phyloP scores from a whole-genome alignment of 305 asterid genomes.

The Fraxinus ornus region DNA sequence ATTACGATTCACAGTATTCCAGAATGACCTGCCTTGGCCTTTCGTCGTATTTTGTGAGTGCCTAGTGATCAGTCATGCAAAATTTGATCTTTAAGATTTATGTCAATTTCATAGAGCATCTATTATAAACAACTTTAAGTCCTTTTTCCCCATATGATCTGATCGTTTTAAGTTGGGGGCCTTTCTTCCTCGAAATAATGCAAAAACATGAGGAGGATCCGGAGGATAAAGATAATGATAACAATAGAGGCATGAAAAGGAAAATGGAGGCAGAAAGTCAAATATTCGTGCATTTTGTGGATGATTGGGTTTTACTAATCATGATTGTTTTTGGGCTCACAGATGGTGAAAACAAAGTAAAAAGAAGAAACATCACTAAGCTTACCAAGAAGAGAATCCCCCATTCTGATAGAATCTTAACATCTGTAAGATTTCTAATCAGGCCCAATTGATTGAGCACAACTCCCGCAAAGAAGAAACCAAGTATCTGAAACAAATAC shows the following conservation, averaged over 20 bases:
- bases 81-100: background rate
- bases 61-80: background rate
- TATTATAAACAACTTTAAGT: background rate
- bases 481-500: slow-evolving; percentile 76
- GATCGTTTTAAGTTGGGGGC: background rate
- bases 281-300: background rate
- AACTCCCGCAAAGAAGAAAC: slow-evolving; percentile 97
- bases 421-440: slow-evolving; percentile 84
- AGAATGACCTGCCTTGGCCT: background rate
- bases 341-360: background rate
- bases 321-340: background rate
- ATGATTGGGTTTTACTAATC: background rate
- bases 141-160: background rate
- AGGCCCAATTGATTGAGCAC: slow-evolving; percentile 93
- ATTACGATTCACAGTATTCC: background rate
- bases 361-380: slow-evolving; percentile 19
- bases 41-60: background rate
- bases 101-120: background rate
- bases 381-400: slow-evolving; percentile 97
- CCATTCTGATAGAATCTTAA: slow-evolving; percentile 96
- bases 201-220: background rate
- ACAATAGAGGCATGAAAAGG: background rate
- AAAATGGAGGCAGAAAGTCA: background rate
- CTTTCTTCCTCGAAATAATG: background rate
- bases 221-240: background rate